Conservation (phyloP, 2,329 filamentous ascomycete species). For the Huntiella savannae region DNA sequence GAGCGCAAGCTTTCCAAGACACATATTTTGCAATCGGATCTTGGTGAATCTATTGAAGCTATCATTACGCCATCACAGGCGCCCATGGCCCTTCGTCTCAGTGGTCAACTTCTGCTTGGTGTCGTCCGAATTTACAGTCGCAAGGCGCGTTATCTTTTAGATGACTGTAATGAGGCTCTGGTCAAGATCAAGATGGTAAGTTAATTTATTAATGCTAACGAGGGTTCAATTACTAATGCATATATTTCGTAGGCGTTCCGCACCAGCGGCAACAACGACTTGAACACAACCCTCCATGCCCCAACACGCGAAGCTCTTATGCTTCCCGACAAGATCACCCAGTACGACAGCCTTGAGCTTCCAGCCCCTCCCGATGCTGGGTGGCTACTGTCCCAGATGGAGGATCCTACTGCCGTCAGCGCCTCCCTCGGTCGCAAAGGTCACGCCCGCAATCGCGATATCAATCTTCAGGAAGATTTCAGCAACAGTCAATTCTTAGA, state of each 20-base stretch:
- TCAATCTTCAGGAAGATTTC: conserved; percentile 50
- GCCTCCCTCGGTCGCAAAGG: conserved; percentile 35
- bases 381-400: conserved; percentile 59
- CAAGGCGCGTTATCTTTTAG: conserved; percentile 87
- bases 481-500: conserved; percentile 67
- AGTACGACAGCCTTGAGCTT: conserved; percentile 59
- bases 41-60: conserved; percentile 82
- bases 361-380: conserved; percentile 78
- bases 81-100: conserved; percentile 83
- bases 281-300: conserved; percentile 63
- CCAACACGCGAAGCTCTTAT: conserved; percentile 74
- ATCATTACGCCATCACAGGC: conserved; percentile 88
- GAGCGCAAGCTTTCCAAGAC: conserved; percentile 97
- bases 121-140: conserved; percentile 95
- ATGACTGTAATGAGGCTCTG: conserved; percentile 93
- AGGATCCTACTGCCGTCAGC: conserved; percentile 33
- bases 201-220: neutral
- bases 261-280: conserved; percentile 82
- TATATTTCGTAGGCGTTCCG: conserved; percentile 55
- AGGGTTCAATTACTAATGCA: neutral
- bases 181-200: conserved; percentile 96
- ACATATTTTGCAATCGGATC: conserved; percentile 84
- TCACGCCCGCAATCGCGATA: conserved; percentile 41
- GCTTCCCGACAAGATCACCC: conserved; percentile 80
- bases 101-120: conserved; percentile 81